Evolutionary conservation across 495 filamentous ascomycete species (phyloP).

Genomic region (Hypoxylon trugodes): DNA sequence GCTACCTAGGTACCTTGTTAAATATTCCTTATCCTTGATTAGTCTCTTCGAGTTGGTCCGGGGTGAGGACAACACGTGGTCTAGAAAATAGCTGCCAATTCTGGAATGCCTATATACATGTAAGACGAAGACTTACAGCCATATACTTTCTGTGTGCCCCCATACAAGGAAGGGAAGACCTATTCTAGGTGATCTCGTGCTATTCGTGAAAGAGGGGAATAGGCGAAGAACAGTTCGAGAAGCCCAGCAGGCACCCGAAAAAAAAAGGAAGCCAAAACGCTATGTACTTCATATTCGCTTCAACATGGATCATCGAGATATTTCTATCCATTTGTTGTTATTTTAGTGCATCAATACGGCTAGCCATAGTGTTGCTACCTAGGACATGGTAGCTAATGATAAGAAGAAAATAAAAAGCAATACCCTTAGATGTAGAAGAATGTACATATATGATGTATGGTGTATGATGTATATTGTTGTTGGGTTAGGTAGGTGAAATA

Average conservation of each 20-base stretch:
- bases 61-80: too few relatives aligned
- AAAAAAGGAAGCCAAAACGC: too few relatives aligned
- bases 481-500: conserved; percentile 1
- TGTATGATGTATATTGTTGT: not conserved
- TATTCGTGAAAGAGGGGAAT: not conserved
- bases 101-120: too few relatives aligned
- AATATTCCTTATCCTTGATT: too few relatives aligned
- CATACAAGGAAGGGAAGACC: not conserved
- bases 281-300: conserved; percentile 1
- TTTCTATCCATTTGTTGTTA: conserved; percentile 7
- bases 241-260: too few relatives aligned
- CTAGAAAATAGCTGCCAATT: too few relatives aligned
- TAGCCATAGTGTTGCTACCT: not conserved
- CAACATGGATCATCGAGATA: conserved; percentile 13
- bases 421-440: not conserved
- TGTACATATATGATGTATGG: not conserved
- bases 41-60: too few relatives aligned
- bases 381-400: not conserved
- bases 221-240: not conserved
- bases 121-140: too few relatives aligned
- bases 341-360: not conserved
- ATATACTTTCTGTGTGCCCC: not conserved
- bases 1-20: too few relatives aligned
- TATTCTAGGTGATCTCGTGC: too few relatives aligned
- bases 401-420: not conserved